Conservation (phyloP, 1,284 basidiomycete species). For the Sporisorium exsertum region DNA sequence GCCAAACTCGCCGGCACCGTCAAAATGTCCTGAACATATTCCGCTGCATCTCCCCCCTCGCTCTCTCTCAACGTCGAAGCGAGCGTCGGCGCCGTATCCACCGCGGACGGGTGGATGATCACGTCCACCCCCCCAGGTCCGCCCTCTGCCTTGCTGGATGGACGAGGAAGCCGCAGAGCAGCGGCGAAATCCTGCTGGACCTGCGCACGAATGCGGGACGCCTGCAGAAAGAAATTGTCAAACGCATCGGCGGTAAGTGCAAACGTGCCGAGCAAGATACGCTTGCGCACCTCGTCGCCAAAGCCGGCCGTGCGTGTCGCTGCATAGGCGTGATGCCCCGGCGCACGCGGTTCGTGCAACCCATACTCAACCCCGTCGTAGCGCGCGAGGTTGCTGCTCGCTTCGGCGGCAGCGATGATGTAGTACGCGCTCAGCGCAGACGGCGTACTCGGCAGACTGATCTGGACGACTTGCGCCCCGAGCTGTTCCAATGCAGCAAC, state of each 20-base stretch:
- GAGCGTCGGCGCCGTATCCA: constrained; percentile 59
- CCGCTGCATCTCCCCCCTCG: constrained; percentile 9
- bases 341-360: constrained; percentile 46
- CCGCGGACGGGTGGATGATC: constrained; percentile 77
- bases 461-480: constrained; percentile 80
- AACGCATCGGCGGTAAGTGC: constrained; percentile 91
- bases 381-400: constrained; percentile 89
- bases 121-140: constrained; percentile 76
- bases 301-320: constrained; percentile 75
- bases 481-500: constrained; percentile 73
- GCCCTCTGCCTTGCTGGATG: neutral
- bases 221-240: constrained; percentile 95
- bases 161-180: constrained; percentile 76
- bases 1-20: constrained; percentile 92
- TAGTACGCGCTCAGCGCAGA: constrained; percentile 94
- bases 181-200: constrained; percentile 81
- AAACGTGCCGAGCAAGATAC: constrained; percentile 91
- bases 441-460: constrained; percentile 81
- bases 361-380: constrained; percentile 84
- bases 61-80: constrained; percentile 7
- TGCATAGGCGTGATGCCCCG: constrained; percentile 53
- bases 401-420: constrained; percentile 91
- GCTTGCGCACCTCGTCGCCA: constrained; percentile 85
- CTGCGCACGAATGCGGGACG: constrained; percentile 80
- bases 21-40: constrained; percentile 89